Evolutionary conservation across 2,329 filamentous ascomycete species (phyloP), one percentile per base, ranked within the genome.

Genomic region (Apiospora aurea): DNA sequence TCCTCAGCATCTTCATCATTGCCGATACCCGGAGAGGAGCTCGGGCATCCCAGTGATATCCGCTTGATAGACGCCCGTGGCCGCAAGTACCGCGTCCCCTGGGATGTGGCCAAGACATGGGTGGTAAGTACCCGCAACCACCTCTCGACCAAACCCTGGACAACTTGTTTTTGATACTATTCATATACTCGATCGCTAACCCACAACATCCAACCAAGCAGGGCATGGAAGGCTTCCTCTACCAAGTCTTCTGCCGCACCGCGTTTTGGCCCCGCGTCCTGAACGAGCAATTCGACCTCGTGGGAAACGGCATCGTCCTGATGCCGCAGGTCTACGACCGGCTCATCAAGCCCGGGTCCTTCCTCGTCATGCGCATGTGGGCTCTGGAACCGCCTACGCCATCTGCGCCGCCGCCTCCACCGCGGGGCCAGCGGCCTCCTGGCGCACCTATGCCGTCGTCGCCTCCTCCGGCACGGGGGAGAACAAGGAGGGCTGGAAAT

Each of bases 71-170:
- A 64, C 4, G 57, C 4, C 34, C 57, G 57, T 11, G 29, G 34
- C 34, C 57, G 57, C 29, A 64, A n/a, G 18, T 64, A 64, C 10
- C 18, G 57, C 10, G n/a, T 64, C 8, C 57, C 57, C 18, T 64
- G 57, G 57, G 57, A 64, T 8, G 34, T 64, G 18, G 57, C 57
- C 10, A 64, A 64, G 18, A 64, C 57, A 41, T 64, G 57, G 57
- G 29, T 64, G 57, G 57, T 64, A 64, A 21, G 57, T n/a, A n/a
- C n/a, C n/a, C n/a, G n/a, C n/a, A n/a, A n/a, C n/a, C n/a, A n/a
- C n/a, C n/a, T n/a, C n/a, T n/a, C n/a, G n/a, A n/a, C n/a, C n/a
- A n/a, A n/a, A n/a, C n/a, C n/a, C n/a, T n/a, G n/a, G n/a, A n/a
- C n/a, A n/a, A n/a, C n/a, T n/a, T n/a, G n/a, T n/a, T n/a, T n/a